These are phyloP conservation scores for Lichenothelia convexa DNA, from an alignment of 495 filamentous ascomycete genomes.

Conservation along the genomic window DNA sequence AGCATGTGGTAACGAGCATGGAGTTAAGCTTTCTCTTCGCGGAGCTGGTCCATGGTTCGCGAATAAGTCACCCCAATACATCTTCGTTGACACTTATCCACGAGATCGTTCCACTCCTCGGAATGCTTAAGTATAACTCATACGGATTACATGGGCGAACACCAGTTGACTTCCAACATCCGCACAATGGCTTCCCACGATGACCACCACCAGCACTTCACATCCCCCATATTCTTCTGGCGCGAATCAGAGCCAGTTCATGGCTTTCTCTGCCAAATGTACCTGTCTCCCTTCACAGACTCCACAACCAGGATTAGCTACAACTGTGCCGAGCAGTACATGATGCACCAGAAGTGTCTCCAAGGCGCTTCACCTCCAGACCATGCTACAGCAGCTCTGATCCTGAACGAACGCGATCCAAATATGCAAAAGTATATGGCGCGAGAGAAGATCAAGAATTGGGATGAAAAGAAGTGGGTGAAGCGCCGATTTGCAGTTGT, in stretches of 20 bases:
- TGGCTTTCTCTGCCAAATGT: constrained; percentile 21
- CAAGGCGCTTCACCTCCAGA: constrained; percentile 6
- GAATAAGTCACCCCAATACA: no score
- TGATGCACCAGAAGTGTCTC: constrained; percentile 5
- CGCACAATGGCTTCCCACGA: no score
- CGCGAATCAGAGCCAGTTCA: constrained; percentile 14
- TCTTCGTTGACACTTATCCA: no score
- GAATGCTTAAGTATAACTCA: no score
- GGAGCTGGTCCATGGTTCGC: no score
- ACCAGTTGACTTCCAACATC: no score
- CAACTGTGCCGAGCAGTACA: constrained; percentile 7
- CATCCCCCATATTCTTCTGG: constrained; percentile 18
- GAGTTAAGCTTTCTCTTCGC: no score
- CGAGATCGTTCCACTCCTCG: no score
- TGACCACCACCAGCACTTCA: no score
- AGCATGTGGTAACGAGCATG: no score
- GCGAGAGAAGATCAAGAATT: constrained; percentile 2
- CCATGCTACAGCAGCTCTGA: neutral
- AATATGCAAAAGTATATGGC: constrained; percentile 2
- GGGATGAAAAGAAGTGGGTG: neutral
- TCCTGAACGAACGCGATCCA: neutral
- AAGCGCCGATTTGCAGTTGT: neutral
- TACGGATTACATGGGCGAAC: no score
- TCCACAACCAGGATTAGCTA: constrained; percentile 18
- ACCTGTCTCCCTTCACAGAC: constrained; percentile 13